Percentiles rank a stretch among this genome's conserved stretches.
Conservation (phyloP, 2,329 filamentous ascomycete genomes). For the Huntiella omanensis region DNA sequence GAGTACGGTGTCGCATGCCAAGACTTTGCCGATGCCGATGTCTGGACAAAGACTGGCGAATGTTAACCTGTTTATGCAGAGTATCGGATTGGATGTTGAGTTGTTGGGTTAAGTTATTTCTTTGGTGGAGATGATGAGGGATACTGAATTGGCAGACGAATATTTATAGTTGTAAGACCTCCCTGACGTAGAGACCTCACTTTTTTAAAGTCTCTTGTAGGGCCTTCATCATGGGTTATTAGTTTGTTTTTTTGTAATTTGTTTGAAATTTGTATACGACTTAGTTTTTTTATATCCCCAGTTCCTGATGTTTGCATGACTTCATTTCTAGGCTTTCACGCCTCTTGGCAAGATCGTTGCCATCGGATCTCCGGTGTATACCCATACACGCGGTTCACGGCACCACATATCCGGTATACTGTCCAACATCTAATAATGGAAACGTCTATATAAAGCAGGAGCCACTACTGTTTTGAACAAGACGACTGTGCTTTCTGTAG, state of each 20-base stretch:
- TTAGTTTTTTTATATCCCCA: neutral
- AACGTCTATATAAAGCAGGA: too few species aligned
- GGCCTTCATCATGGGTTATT: conserved; percentile 1
- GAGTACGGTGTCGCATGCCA: conserved; percentile 77
- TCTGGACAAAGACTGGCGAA: conserved; percentile 67
- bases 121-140: too few species aligned
- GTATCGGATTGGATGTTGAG: conserved; percentile 95
- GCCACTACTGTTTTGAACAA: too few species aligned
- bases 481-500: too few species aligned
- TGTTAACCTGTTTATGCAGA: conserved; percentile 96
- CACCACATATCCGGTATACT: too few species aligned
- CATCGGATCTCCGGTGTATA: neutral
- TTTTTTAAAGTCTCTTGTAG: conserved; percentile 10
- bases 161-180: conserved; percentile 12
- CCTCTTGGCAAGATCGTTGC: too few species aligned
- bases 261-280: neutral
- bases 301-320: neutral
- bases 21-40: conserved; percentile 77
- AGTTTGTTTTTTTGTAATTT: neutral
- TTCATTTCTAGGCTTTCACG: neutral
- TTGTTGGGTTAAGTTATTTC: conserved; percentile 21
- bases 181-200: conserved; percentile 6
- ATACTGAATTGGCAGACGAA: neutral
- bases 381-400: neutral
- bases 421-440: too few species aligned